Percentiles rank a stretch among this genome's conserved stretches.
phyloP scores from a whole-genome alignment of 2,329 filamentous ascomycete species.

The Fusarium sp. region DNA sequence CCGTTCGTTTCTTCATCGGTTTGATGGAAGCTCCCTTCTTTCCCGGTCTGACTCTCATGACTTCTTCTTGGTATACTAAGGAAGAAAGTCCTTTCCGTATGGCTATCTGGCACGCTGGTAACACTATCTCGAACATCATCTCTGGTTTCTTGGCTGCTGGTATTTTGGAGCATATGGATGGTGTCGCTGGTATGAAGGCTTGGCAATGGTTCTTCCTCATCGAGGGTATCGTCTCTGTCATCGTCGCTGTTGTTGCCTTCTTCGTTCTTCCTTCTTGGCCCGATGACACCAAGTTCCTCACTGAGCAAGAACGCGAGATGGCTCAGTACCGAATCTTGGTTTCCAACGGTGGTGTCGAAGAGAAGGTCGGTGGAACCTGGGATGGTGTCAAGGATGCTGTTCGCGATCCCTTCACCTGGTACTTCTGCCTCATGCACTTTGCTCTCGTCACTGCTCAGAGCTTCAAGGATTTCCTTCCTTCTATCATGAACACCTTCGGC shows the following conservation, averaged over 20 bases:
- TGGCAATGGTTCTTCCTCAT: constrained; percentile 61
- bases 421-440: constrained; percentile 56
- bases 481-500: constrained; percentile 50
- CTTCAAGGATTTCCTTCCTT: constrained; percentile 59
- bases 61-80: constrained; percentile 62
- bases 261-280: constrained; percentile 52
- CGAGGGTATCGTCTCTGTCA: constrained; percentile 50
- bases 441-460: constrained; percentile 58
- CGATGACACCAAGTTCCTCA: constrained; percentile 51
- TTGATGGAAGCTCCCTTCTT: constrained; percentile 56
- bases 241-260: constrained; percentile 50
- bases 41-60: constrained; percentile 50
- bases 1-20: constrained; percentile 51
- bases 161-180: constrained; percentile 58
- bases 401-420: constrained; percentile 55
- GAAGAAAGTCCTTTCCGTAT: constrained; percentile 58
- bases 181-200: constrained; percentile 49
- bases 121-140: constrained; percentile 59
- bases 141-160: constrained; percentile 59
- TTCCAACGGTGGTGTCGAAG: constrained; percentile 53
- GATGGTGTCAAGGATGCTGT: constrained; percentile 51
- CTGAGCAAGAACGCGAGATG: constrained; percentile 54
- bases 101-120: constrained; percentile 61
- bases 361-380: constrained; percentile 55
- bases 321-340: constrained; percentile 53